Evolutionary conservation across 148 eudicot species (phyloP).

Genomic region (Rhododendron mucronatum): DNA sequence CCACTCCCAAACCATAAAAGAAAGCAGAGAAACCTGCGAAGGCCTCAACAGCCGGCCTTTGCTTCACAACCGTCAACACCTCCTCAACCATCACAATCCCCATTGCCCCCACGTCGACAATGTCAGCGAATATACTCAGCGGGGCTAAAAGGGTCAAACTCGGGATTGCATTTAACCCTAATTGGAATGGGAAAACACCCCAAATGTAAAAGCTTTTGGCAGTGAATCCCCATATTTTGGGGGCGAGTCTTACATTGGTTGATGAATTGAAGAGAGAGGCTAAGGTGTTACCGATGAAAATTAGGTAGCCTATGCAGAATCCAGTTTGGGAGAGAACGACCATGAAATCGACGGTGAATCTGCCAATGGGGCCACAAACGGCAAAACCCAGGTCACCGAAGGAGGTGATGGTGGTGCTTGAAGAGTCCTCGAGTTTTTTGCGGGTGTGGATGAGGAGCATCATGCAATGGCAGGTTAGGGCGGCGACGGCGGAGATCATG

Average conservation of each 20-base stretch:
- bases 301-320: constrained; percentile 57
- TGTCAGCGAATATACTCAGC: constrained; percentile 61
- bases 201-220: constrained; percentile 33
- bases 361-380: constrained; percentile 51
- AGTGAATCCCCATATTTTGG: constrained; percentile 29
- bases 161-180: constrained; percentile 60
- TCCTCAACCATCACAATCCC: constrained; percentile 57
- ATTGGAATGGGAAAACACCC: constrained; percentile 58
- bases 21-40: constrained; percentile 47
- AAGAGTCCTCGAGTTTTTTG: constrained; percentile 31
- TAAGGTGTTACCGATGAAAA: constrained; percentile 49
- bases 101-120: constrained; percentile 60
- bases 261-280: constrained; percentile 32
- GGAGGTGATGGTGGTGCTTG: constrained; percentile 39
- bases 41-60: constrained; percentile 31
- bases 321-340: constrained; percentile 63
- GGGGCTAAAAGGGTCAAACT: constrained; percentile 66
- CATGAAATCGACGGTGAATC: constrained; percentile 50
- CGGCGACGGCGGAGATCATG: constrained; percentile 32
- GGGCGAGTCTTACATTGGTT: neutral
- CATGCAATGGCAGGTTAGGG: constrained; percentile 53
- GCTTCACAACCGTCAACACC: constrained; percentile 12
- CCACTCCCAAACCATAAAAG: constrained; percentile 57
- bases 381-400: constrained; percentile 59
- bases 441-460: constrained; percentile 43